Base-by-base conservation (phyloP, 1,284 basidiomycete species). In the Cronartium ribicola region DNA sequence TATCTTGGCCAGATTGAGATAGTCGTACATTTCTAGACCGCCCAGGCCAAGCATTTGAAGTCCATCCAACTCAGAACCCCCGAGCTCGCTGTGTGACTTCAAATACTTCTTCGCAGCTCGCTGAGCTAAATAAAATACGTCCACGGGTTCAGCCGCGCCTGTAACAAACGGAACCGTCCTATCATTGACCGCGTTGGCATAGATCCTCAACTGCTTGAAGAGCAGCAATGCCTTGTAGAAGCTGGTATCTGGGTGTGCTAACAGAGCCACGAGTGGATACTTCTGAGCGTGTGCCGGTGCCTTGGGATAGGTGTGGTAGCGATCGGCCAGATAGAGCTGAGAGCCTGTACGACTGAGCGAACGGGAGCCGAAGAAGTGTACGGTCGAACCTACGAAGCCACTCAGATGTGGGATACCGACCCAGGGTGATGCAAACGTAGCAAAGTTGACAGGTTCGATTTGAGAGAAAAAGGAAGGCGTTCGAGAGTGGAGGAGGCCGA, bases 341-440 rank as follows among this genome's bases (percentile, higher is more conserved):
- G 90, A 86, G 6, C 93, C 93, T 0, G 92, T 91, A 62, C 92
- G 84, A 3, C 90, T 90, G n/a, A 95, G 83, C 14, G 94, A 80
- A 64, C 84, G 86, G 0, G 90, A 87, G 0, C 90, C 93, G 5
- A 94, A 80, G 67, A 82, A 85, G 1, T 84, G 79, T n/a, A 86
- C 80, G 0, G 88, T 73, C 0, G 83, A 83, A 0, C 89, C 90
- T 57, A 90, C 81, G 44, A 89, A 82, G 0, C 88, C 86, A 86
- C 84, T 59, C 40, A 80, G 81, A 2, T 76, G 71, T 0, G 81
- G 80, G 4, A 83, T 77, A 7, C 91, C 91, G 22, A 92, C 84
- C 77, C 91, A 88, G 0, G 92, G 91, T 0, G 92, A 91, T 2
- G 91, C 90, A 69, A 94, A 83, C 0, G 91, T 91, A 67, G 87